Conservation (phyloP, 257 asterid species). For the Apocynum venetum region DNA sequence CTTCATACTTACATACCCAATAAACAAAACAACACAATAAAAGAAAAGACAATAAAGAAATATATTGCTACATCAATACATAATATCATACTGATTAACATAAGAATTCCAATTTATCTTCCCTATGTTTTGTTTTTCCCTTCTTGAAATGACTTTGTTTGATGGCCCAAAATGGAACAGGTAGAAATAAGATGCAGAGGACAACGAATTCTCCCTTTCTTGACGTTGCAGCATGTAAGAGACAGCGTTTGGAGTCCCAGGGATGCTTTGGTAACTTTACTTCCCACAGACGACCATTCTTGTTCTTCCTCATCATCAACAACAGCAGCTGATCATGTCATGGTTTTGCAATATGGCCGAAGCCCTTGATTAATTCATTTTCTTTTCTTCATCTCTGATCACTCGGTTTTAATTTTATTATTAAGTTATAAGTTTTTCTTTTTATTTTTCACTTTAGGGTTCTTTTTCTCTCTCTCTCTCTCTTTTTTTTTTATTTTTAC, state of each 20-base stretch:
- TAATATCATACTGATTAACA: too few species aligned
- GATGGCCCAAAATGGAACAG: constrained; percentile 29
- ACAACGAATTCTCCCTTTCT: constrained; percentile 48
- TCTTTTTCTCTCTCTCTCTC: background rate
- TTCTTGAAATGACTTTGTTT: too few species aligned
- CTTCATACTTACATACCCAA: background rate
- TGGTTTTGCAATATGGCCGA: constrained; percentile 33
- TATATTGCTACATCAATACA: too few species aligned
- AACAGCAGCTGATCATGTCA: constrained; percentile 24
- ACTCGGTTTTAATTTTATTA: background rate
- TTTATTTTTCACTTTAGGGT: background rate
- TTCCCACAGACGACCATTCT: constrained; percentile 7
- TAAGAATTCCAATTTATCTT: too few species aligned
- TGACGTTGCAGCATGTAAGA: constrained; percentile 87
- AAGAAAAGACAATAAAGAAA: too few species aligned
- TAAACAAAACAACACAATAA: too few species aligned
- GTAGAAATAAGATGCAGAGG: constrained; percentile 88
- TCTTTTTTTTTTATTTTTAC: background rate
- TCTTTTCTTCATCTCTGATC: background rate
- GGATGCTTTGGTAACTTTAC: constrained; percentile 24
- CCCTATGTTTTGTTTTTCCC: too few species aligned
- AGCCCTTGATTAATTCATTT: constrained; percentile 10
- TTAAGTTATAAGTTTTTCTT: too few species aligned
- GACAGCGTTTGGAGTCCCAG: constrained; percentile 58
- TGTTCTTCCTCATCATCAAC: background rate